Evolutionary conservation across 202 grass and related monocot genomes (phyloP), one percentile per base, ranked within the genome.

Genomic region (Zoysia matrella): DNA sequence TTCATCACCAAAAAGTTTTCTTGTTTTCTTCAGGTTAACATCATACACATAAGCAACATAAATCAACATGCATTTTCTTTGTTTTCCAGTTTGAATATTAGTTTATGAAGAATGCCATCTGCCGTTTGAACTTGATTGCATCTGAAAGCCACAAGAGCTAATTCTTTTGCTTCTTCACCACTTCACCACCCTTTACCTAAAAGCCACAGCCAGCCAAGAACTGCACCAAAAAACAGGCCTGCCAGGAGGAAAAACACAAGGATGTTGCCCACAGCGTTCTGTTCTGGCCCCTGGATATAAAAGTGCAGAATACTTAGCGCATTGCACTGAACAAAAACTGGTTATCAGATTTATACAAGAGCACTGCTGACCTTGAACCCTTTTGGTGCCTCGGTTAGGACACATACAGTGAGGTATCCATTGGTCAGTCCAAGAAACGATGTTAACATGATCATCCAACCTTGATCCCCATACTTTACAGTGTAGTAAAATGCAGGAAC

Each of bases 401-500:
- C 80, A 46, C 92, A 94, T 15, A 94, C 82, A 0, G 87, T 91
- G 13, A 94, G 89, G 48, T 89, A 81, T 2, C 86, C 92, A 22
- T 94, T 94, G 71, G 52, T 89, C 1, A 91, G 53, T 3, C 89
- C 92, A 53, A 94, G 87, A 73, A 78, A 52, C 40, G 89, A 75
- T 8, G 89, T 87, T 42, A 94, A 53, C 65, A 71, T 4, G 74
- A 91, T 89, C 87, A 89, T 91, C 84, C 82, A 91, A 11, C 81
- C 84, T 76, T 88, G 78, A 30, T 80, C 87, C 14, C 89, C 89
- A 2, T 91, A 94, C 42, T 88, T 91, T 8, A 82, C 78, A 0
- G 92, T 71, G 76, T 45, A 94, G 69, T 94, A 94, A 88, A 94
- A 94, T 36, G 89, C 92, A 6, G 87, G 89, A 47, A 94, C 49